Evolutionary conservation across 306 rosid species (phyloP), one percentile per base, ranked within the genome.

Genomic region (Quercus gilva): DNA sequence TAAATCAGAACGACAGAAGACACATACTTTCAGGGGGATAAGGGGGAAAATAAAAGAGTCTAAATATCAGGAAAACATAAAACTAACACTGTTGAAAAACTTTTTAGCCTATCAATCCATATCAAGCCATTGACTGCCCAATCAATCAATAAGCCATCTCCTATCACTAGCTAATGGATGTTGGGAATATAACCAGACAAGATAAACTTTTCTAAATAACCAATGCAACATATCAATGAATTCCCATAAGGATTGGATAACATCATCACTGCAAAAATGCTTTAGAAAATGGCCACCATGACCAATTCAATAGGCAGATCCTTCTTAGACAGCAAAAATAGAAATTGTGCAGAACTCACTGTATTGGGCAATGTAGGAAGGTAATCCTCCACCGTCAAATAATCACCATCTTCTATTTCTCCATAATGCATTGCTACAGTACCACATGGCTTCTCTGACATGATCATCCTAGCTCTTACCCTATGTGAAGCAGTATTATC

Each of bases 321-420:
- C 71, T 76, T 60, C 43, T 59, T 53, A 72, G 6, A 19, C 69
- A 71, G 52, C 37, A 76, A 70, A 76, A 26, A 56, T 74, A 43
- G 53, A 33, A 28, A 55, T 17, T 55, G 60, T 79, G 69, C 25
- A 31, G 83, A 74, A 87, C 99, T 90, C 87, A 96, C 99, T 78
- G 98, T 86, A 78, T 91, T 96, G 29, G 99, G 92, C 87, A 96
- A 87, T 3, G 94, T 90, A 37, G 93, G 97, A 82, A 96, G 97
- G 84, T 84, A 65, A 76, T 91, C 97, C 88, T 96, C 96, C 0
- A 78, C 84, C 53, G 89, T 79, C 52, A 87, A 29, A 76, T 84
- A 89, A 64, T 89, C 90, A 73, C 5, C 52, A 20, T 79, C 94
- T 2, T 90, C 94, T 33, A 86, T 73, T 28, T 96, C 97, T 64